Base-by-base conservation (phyloP, 1,284 basidiomycete genomes). In the Cryptococcus hybrid region DNA sequence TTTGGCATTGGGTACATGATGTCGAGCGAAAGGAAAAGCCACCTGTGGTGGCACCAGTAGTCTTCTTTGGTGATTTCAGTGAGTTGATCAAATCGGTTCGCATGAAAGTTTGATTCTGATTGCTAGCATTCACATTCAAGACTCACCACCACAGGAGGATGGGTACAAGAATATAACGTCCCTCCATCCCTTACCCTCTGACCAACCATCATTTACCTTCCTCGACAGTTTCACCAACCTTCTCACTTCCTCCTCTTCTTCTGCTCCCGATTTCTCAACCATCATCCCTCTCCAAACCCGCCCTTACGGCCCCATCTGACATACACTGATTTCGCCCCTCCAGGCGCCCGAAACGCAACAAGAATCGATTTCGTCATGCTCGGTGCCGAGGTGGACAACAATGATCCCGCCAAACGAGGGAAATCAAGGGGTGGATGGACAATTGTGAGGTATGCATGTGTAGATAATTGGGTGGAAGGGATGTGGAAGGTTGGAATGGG, bases 61-160 rank as follows among this genome's bases (percentile, higher is more conserved):
- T 78, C 5, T 64, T 78, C 9, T 63, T 75, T 47, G 76, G 76
- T 1, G 75, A 78, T 57, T 70, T 78, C 30, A 77, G 75, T 76
- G 51, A 59, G 76, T 62, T 30, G 3, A 46, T 36, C 15, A 11
- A 7, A 37, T 11, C 46, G 24, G 5, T 51, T 36, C n/a, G 3
- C 37, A 35, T 9, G 47, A 24, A n/a, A n/a, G n/a, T n/a, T n/a
- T 18, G 45, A 42, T 34, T 7, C n/a, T 44, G 39, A 48, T n/a
- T 52, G 44, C 18, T 35, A 1, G 15, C 24, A 52, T 15, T 24
- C 24, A 24, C 24, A 24, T 24, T 24, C 24, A 24, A 24, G 24
- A 78, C 57, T 78, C 77, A 7, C 75, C 75, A 5, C 59, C 66
- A 1, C 43, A 64, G 5, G 75, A 76, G 63, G 61, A 66, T 8